Percentiles rank a stretch among this genome's conserved stretches.
phyloP scores from a whole-genome alignment of 108 stramenopile genomes.

The Fistulifera solaris region DNA sequence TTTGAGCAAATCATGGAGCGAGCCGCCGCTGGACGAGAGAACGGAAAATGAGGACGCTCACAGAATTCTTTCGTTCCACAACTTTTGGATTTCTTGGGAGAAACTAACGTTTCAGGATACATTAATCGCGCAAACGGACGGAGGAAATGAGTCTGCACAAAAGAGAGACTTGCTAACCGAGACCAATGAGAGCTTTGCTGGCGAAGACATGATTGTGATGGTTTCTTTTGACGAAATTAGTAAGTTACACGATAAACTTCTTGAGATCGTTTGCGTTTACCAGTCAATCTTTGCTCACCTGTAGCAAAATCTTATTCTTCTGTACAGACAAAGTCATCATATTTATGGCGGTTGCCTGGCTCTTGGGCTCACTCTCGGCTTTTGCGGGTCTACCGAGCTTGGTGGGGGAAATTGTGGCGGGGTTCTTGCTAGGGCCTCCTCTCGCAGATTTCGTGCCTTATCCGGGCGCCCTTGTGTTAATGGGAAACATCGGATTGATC shows the following conservation, averaged over 20 bases:
- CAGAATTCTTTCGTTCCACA: too few species aligned
- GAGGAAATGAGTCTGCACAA: too few species aligned
- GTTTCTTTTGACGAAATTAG: conserved; percentile 12
- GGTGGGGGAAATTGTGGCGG: conserved; percentile 45
- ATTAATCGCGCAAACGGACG: too few species aligned
- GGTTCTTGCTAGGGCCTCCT: conserved; percentile 44
- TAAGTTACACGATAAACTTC: background rate
- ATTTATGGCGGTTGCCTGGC: conserved; percentile 22
- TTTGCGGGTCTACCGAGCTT: conserved; percentile 27
- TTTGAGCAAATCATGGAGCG: too few species aligned
- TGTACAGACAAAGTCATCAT: conserved; percentile 22
- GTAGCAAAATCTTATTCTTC: background rate
- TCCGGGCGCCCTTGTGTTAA: conserved; percentile 22
- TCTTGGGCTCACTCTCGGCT: conserved; percentile 12
- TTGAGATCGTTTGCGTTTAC: background rate
- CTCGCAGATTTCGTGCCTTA: conserved; percentile 36
- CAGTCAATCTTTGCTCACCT: background rate
- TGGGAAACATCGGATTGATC: conserved; percentile 31
- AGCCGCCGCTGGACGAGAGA: too few species aligned
- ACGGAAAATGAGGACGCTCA: too few species aligned
- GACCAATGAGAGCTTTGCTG: too few species aligned
- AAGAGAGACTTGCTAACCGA: too few species aligned
- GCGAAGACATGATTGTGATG: conserved; percentile 4
- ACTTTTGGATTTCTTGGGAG: too few species aligned
- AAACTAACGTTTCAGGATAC: too few species aligned